Conservation (phyloP, 208 protist genomes). For the Trypanosoma caninum region DNA sequence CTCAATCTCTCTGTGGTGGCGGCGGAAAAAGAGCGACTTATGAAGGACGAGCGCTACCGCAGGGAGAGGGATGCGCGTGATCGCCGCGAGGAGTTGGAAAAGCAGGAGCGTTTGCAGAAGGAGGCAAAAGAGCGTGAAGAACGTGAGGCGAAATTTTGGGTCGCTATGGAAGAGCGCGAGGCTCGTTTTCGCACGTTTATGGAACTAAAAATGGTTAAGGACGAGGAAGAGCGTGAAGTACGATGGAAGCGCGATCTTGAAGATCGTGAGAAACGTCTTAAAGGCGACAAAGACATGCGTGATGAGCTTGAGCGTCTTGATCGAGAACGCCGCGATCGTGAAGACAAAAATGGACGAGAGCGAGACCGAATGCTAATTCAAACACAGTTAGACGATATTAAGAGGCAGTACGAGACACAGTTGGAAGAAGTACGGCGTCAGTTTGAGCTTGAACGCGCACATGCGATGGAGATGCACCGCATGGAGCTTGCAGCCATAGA, state of each 20-base stretch:
- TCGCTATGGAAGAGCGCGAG: constrained; percentile 60
- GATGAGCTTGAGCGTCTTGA: constrained; percentile 69
- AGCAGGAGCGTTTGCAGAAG: constrained; percentile 51
- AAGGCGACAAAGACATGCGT: constrained; percentile 61
- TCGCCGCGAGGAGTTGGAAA: constrained; percentile 59
- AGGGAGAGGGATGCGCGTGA: constrained; percentile 79
- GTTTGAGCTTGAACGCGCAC: constrained; percentile 54
- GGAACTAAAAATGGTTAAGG: constrained; percentile 45
- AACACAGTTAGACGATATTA: constrained; percentile 67
- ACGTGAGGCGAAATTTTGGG: constrained; percentile 78
- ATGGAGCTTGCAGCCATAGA: constrained; percentile 61
- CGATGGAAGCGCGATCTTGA: constrained; percentile 77
- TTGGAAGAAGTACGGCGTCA: constrained; percentile 73
- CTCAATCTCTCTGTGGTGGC: constrained; percentile 88
- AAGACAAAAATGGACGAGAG: constrained; percentile 49
- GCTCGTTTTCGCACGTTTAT: constrained; percentile 47
- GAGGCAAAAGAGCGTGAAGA: constrained; percentile 71
- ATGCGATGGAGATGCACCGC: constrained; percentile 66
- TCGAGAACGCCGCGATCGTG: constrained; percentile 53
- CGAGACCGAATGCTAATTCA: constrained; percentile 58
- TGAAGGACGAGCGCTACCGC: constrained; percentile 91
- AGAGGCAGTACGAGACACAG: constrained; percentile 53
- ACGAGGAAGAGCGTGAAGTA: constrained; percentile 82
- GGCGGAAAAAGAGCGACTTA: constrained; percentile 85
- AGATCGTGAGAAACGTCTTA: constrained; percentile 58